These are phyloP conservation scores for Phaeosphaeria sp. DNA, from an alignment of 2,329 filamentous ascomycete species.

Conservation along the genomic window DNA sequence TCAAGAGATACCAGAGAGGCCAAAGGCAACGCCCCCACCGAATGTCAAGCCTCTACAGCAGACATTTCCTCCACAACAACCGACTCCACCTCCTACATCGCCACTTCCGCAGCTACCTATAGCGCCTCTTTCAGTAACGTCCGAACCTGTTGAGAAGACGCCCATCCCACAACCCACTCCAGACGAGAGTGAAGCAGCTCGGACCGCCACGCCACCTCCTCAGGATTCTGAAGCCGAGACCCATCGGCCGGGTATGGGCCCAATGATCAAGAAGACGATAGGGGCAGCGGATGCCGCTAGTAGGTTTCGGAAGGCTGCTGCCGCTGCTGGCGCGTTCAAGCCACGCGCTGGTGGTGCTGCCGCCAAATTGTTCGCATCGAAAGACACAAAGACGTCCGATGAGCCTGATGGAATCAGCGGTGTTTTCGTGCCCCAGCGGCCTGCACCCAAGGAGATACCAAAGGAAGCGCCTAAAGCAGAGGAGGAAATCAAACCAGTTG, in stretches of 20 bases:
- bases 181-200: constrained; percentile 11
- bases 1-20: constrained; percentile 38
- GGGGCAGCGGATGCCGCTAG: constrained; percentile 76
- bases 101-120: constrained; percentile 37
- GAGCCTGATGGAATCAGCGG: constrained; percentile 89
- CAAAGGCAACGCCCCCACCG: constrained; percentile 24
- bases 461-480: constrained; percentile 34
- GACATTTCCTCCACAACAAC: constrained; percentile 17
- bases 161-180: constrained; percentile 13
- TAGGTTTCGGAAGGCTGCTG: constrained; percentile 80
- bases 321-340: constrained; percentile 74
- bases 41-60: constrained; percentile 12
- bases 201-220: constrained; percentile 54
- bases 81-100: constrained; percentile 30
- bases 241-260: constrained; percentile 79
- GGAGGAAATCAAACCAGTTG: constrained; percentile 33
- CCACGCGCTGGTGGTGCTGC: constrained; percentile 86
- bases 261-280: constrained; percentile 86
- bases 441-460: constrained; percentile 32
- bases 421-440: constrained; percentile 75
- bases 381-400: constrained; percentile 62
- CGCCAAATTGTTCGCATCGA: constrained; percentile 71
- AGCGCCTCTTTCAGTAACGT: constrained; percentile 8
- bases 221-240: constrained; percentile 59
- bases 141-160: constrained; percentile 49